Evolutionary conservation across 805 yeast species (phyloP), one percentile per base, ranked within the genome.

Genomic region (Saccharomyces kudriavzevii): DNA sequence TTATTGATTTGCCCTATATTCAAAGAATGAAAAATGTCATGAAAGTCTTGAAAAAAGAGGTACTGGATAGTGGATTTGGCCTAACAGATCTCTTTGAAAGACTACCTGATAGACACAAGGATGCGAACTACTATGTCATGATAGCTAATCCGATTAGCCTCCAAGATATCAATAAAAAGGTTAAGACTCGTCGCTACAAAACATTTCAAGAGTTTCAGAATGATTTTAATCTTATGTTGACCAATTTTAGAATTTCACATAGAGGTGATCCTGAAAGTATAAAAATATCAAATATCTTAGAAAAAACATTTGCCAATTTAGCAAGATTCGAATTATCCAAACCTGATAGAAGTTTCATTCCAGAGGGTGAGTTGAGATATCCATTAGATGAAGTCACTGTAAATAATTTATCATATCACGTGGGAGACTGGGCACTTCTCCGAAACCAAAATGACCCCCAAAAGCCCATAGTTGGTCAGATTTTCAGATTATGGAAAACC

Each of bases 341-440:
- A 68, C 94, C 96, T 2, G 98, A 92, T 67, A 76, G 83, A 48
- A 95, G 85, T 52, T 86, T 84, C 60, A 74, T 82, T 60, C 75
- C 81, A 3, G 74, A 75, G 50, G 81, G 79, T 56, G 85, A 79
- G 57, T 77, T 86, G 50, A 83, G 91, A 58, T 78, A 83, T 58
- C 96, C 96, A n/a, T 75, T 89, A 54, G 96, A 91, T 66, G 79
- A 81, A 50, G 78, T 89, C 45, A 84, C 82, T 51, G 80, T 84
- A 45, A 78, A 84, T 59, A 94, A 90, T 2, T 83, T 82, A 59
- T 74, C 76, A 4, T 94, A 87, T 72, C 79, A 79, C 58, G 89
- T 94, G 48, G 99, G 99, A 58, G 97, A 91, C 69, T 94, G 98
- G 98, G 89, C 92, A 14, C 80, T 91, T 58, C 77, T 94, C 53